A percentile compares a stretch with the other conserved stretches of the same genome.
Evolutionary conservation across 345 rosid genomes (phyloP).

Genomic region (Erysimum cheiranthoides): DNA sequence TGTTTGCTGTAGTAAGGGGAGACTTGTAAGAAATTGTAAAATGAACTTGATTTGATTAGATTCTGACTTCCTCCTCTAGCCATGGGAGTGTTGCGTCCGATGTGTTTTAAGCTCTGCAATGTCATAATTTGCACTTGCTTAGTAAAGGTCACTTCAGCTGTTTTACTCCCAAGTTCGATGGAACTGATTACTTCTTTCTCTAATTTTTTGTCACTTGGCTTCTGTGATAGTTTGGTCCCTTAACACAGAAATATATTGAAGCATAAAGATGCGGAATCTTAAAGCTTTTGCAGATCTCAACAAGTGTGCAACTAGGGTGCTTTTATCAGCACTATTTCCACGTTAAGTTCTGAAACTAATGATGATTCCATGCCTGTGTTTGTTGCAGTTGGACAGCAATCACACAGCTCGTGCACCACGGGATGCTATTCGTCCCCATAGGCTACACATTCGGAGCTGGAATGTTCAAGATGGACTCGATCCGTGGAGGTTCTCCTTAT

Average conservation of each 20-base stretch:
- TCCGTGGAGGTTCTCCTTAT: constrained; percentile 77
- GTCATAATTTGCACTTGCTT: not conserved
- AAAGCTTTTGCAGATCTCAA: constrained; percentile 1
- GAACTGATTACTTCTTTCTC: not conserved
- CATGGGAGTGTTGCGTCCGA: not conserved
- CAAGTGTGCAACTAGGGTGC: not conserved
- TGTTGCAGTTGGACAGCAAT: constrained; percentile 73
- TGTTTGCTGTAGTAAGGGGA: not conserved
- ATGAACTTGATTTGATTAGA: not conserved
- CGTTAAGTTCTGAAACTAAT: not conserved
- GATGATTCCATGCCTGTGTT: constrained; percentile 19
- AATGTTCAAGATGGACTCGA: constrained; percentile 79
- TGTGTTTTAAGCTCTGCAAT: not conserved
- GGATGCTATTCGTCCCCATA: constrained; percentile 84
- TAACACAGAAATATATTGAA: not conserved
- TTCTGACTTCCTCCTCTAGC: not conserved
- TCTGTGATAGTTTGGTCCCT: not conserved
- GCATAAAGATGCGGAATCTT: not conserved
- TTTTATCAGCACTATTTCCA: not conserved
- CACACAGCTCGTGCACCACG: constrained; percentile 81
- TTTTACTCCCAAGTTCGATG: not conserved
- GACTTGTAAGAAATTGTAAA: not conserved
- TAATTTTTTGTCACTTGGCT: not conserved
- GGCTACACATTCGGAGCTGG: constrained; percentile 87
- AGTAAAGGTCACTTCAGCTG: not conserved